A percentile compares a stretch with the other conserved stretches of the same genome.
Evolutionary conservation across 306 rosid genomes (phyloP).

Genomic region (Begonia loranthoides): DNA sequence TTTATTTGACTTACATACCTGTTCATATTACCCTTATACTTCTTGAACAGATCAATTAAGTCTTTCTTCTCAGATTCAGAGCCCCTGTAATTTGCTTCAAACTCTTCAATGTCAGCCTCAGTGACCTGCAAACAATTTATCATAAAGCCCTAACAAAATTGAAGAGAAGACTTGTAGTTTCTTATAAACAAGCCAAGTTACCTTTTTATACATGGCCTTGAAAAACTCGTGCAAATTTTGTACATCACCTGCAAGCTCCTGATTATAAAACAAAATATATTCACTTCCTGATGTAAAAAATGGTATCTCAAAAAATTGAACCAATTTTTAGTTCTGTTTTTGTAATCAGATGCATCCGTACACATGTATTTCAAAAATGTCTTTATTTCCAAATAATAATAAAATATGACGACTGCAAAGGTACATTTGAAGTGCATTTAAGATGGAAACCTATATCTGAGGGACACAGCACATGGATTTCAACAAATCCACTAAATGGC

Average conservation of each 20-base stretch:
- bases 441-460: too few relatives aligned
- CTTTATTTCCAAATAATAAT: too few relatives aligned
- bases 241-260: slow-evolving; percentile 79
- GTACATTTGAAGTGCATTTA: too few relatives aligned
- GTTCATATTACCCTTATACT: slow-evolving; percentile 74
- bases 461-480: too few relatives aligned
- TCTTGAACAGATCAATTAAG: slow-evolving; percentile 46
- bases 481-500: too few relatives aligned
- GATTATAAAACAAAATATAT: slow-evolving; percentile 16
- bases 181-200: slow-evolving; percentile 1
- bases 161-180: too few relatives aligned
- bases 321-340: too few relatives aligned
- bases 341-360: too few relatives aligned
- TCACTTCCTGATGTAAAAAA: not conserved
- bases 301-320: not conserved
- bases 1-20: slow-evolving; percentile 23
- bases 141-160: not conserved
- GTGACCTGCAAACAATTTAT: slow-evolving; percentile 38
- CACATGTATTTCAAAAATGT: too few relatives aligned
- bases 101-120: slow-evolving; percentile 76
- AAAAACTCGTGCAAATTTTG: slow-evolving; percentile 48
- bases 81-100: slow-evolving; percentile 78
- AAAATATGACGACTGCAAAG: too few relatives aligned
- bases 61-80: slow-evolving; percentile 78
- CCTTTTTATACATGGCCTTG: slow-evolving; percentile 59